These are phyloP conservation scores for Entomophthora muscae DNA, from an alignment of 371 early-diverging fungal species.

Conservation along the genomic window DNA sequence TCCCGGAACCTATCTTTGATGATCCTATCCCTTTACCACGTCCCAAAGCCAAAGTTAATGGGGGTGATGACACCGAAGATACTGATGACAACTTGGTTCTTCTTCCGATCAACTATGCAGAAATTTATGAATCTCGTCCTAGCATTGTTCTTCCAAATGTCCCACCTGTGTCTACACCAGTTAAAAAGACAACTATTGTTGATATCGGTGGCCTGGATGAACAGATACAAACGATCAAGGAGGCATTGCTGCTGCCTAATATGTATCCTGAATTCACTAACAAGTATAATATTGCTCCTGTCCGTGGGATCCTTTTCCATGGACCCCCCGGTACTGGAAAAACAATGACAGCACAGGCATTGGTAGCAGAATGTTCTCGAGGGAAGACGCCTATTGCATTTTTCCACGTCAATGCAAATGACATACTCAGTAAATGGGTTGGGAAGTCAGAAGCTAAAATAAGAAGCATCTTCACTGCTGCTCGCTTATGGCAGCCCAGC, in stretches of 20 bases:
- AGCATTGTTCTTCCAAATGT: background rate
- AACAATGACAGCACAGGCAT: constrained; percentile 94
- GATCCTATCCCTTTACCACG: background rate
- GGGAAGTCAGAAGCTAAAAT: constrained; percentile 98
- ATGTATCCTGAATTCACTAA: constrained; percentile 48
- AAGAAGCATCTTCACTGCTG: constrained; percentile 95
- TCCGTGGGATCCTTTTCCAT: constrained; percentile 88
- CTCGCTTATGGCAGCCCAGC: constrained; percentile 80
- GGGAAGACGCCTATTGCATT: constrained; percentile 31
- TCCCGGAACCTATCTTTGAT: background rate
- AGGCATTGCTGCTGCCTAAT: constrained; percentile 58
- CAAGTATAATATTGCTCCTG: constrained; percentile 34
- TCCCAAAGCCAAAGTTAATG: background rate
- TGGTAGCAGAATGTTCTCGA: constrained; percentile 67
- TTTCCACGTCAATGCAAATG: constrained; percentile 58
- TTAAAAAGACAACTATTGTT: background rate
- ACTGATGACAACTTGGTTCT: background rate
- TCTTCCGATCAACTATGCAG: background rate
- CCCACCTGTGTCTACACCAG: background rate
- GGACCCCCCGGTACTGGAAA: constrained; percentile 99
- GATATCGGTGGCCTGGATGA: constrained; percentile 37
- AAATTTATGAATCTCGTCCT: background rate
- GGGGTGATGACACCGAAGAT: background rate
- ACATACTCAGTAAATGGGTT: constrained; percentile 76
- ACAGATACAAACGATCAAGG: constrained; percentile 36